Conservation (phyloP, 495 filamentous ascomycete species). For the Penicillium cataractarum region DNA sequence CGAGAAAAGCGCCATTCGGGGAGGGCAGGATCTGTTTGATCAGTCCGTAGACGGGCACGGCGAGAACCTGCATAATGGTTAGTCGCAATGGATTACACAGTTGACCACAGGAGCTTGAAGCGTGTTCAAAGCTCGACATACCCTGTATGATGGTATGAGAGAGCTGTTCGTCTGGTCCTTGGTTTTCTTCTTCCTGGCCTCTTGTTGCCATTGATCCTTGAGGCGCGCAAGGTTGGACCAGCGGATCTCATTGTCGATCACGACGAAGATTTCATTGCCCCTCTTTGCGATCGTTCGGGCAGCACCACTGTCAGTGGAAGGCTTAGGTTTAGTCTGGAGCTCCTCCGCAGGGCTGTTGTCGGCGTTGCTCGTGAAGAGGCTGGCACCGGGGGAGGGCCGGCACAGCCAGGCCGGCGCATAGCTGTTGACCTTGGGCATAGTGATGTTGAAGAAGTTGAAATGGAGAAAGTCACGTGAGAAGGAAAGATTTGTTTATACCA, state of each 20-base stretch:
- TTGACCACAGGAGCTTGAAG: background rate
- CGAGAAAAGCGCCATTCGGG: constrained; percentile 75
- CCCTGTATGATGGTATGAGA: constrained; percentile 35
- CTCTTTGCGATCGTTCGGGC: constrained; percentile 70
- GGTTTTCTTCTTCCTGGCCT: constrained; percentile 38
- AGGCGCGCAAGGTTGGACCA: constrained; percentile 79
- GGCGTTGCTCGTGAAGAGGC: constrained; percentile 61
- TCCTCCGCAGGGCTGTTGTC: constrained; percentile 37
- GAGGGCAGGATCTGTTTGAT: constrained; percentile 84
- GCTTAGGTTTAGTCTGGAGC: constrained; percentile 40
- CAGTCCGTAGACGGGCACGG: constrained; percentile 69
- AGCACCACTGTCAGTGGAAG: constrained; percentile 54
- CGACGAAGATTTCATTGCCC: constrained; percentile 80
- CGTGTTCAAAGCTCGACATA: constrained; percentile 18
- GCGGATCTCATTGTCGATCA: constrained; percentile 80
- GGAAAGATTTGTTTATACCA: constrained; percentile 8
- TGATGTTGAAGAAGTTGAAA: background rate
- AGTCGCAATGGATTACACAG: constrained; percentile 12
- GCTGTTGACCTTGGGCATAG: constrained; percentile 79
- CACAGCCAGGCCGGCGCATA: constrained; percentile 85
- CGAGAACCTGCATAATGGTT: constrained; percentile 59
- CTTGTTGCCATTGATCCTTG: constrained; percentile 70
- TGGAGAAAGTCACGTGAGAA: background rate
- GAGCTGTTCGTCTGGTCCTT: constrained; percentile 14
- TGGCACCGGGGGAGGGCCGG: constrained; percentile 70